phyloP scores from a whole-genome alignment of 345 rosid species.

The Boechera divaricarpa region DNA sequence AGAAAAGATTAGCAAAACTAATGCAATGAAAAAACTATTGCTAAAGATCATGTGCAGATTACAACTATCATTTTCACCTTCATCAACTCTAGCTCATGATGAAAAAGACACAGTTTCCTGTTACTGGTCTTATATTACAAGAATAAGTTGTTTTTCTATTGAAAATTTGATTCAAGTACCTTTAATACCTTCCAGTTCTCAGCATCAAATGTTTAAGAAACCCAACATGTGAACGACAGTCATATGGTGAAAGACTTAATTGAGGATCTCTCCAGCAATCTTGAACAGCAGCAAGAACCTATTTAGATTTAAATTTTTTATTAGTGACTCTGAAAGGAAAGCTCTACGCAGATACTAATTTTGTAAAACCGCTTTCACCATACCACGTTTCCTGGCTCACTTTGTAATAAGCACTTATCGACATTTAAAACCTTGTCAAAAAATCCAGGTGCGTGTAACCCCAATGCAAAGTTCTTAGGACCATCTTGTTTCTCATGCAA shows the following conservation, averaged over 20 bases:
- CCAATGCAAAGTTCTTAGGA: slow-evolving; percentile 62
- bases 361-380: slow-evolving; percentile 27
- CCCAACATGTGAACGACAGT: slow-evolving; percentile 80
- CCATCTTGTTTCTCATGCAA: slow-evolving; percentile 62
- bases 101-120: neutral
- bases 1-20: slow-evolving; percentile 28
- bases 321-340: neutral
- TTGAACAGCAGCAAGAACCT: slow-evolving; percentile 89
- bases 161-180: slow-evolving; percentile 39
- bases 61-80: slow-evolving; percentile 19
- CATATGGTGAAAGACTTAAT: slow-evolving; percentile 78
- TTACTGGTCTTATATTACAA: neutral
- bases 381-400: slow-evolving; percentile 84
- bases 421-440: slow-evolving; percentile 89
- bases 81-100: slow-evolving; percentile 15
- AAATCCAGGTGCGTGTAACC: slow-evolving; percentile 90
- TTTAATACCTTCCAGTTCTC: slow-evolving; percentile 89
- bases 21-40: slow-evolving; percentile 4
- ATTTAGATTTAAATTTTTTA: neutral
- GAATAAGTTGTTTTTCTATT: neutral
- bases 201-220: slow-evolving; percentile 95
- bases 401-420: slow-evolving; percentile 79
- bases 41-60: neutral
- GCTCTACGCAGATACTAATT: neutral
- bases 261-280: slow-evolving; percentile 83